These are phyloP conservation scores for Colletotrichum plurivorum DNA, from an alignment of 2,329 filamentous ascomycete species.

Conservation along the genomic window DNA sequence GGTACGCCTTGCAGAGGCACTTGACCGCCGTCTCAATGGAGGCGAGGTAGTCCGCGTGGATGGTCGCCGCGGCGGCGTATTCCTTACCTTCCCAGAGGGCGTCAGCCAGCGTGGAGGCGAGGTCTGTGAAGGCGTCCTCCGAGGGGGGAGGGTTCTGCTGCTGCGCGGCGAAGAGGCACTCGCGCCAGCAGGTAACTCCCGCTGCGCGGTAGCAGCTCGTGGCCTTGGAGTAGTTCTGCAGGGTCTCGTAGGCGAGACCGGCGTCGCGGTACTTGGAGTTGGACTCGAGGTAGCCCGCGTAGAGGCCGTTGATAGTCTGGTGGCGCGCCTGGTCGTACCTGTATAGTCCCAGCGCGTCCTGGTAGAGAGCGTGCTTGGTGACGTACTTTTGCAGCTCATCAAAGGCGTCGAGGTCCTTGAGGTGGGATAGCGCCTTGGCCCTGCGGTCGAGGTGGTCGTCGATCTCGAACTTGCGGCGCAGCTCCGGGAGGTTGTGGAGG, in stretches of 20 bases:
- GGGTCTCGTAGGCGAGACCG: slow-evolving; percentile 90
- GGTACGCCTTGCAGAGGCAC: slow-evolving; percentile 88
- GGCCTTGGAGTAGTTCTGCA: slow-evolving; percentile 80
- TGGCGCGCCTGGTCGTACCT: slow-evolving; percentile 82
- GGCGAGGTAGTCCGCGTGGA: slow-evolving; percentile 85
- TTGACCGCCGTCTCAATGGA: slow-evolving; percentile 79
- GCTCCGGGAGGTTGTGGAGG: slow-evolving; percentile 79
- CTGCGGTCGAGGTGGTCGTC: slow-evolving; percentile 88
- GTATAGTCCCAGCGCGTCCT: slow-evolving; percentile 82
- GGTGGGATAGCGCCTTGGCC: slow-evolving; percentile 81
- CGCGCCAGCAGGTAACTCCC: slow-evolving; percentile 85
- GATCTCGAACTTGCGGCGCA: slow-evolving; percentile 85
- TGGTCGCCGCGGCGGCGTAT: slow-evolving; percentile 82
- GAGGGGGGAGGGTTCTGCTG: slow-evolving; percentile 74
- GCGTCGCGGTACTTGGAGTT: slow-evolving; percentile 87
- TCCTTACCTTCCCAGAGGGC: slow-evolving; percentile 88
- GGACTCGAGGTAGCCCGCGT: slow-evolving; percentile 82
- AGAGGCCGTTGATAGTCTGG: slow-evolving; percentile 79
- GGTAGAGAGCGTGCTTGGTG: slow-evolving; percentile 84
- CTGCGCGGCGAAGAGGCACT: slow-evolving; percentile 85
- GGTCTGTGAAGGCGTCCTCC: slow-evolving; percentile 70
- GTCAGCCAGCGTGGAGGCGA: slow-evolving; percentile 83
- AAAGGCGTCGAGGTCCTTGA: slow-evolving; percentile 81
- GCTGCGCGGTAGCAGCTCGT: slow-evolving; percentile 88
- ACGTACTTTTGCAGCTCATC: slow-evolving; percentile 85